Evolutionary conservation across 768 basidiomycete genomes (phyloP).

Genomic region (Pholiota conissans): DNA sequence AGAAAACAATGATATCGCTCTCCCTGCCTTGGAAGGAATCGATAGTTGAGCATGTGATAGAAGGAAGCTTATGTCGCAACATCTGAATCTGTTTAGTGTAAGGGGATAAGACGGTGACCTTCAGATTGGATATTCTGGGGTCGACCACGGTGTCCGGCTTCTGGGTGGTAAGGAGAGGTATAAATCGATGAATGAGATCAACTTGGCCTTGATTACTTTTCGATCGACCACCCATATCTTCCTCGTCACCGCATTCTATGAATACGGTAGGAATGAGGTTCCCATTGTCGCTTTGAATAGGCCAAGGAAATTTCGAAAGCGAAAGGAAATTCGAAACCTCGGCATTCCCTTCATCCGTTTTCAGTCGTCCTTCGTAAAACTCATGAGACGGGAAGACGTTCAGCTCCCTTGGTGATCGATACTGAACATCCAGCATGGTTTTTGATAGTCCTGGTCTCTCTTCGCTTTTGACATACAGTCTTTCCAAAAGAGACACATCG

Average conservation of each 20-base stretch:
- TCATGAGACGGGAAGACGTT: conserved; percentile 62
- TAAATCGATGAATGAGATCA: conserved; percentile 46
- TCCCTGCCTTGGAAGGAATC: conserved; percentile 72
- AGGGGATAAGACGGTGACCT: conserved; percentile 55
- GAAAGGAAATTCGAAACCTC: conserved; percentile 36
- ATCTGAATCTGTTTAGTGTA: conserved; percentile 57
- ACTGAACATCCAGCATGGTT: conserved; percentile 71
- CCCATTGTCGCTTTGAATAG: conserved; percentile 30
- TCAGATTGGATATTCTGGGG: conserved; percentile 22
- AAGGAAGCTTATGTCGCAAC: conserved; percentile 40
- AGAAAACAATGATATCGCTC: conserved; percentile 66
- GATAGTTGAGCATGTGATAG: conserved; percentile 46
- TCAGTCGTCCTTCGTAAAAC: conserved; percentile 58
- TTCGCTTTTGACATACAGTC: conserved; percentile 46
- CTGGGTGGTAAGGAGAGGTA: conserved; percentile 38
- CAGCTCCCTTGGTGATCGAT: conserved; percentile 59
- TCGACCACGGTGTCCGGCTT: conserved; percentile 15
- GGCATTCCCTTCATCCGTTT: conserved; percentile 42
- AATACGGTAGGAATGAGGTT: conserved; percentile 53
- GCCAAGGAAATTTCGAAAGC: conserved; percentile 59
- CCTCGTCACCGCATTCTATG: conserved; percentile 55
- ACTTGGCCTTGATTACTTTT: conserved; percentile 65
- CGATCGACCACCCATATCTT: conserved; percentile 58
- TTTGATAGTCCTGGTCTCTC: conserved; percentile 39
- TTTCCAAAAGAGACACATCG: conserved; percentile 63